Conservation (phyloP, 768 basidiomycete genomes). For the Chalciporus sphaerocephalus region DNA sequence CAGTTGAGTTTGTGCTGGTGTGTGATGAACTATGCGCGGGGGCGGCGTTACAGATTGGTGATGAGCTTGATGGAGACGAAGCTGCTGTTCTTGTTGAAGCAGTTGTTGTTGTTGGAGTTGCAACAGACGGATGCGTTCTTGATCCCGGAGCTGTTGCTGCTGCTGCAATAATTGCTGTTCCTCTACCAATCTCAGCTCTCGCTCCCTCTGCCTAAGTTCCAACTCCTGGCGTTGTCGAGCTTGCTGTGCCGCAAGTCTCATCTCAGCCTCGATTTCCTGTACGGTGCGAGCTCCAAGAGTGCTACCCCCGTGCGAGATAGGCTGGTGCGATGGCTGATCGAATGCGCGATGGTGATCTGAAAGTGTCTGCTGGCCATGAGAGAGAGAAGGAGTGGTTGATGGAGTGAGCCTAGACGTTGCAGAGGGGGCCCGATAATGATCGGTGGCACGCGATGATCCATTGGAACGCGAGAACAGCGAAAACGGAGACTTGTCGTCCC, state of each 20-base stretch:
- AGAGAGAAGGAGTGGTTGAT: constrained; percentile 21
- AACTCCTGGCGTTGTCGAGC: constrained; percentile 36
- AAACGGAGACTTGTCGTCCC: constrained; percentile 78
- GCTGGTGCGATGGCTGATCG: constrained; percentile 38
- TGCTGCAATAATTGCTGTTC: constrained; percentile 38
- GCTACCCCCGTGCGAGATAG: constrained; percentile 30
- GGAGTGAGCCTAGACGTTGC: constrained; percentile 21
- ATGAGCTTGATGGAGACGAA: constrained; percentile 37
- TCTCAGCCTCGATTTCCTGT: constrained; percentile 82
- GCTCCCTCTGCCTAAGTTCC: constrained; percentile 46
- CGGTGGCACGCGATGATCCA: constrained; percentile 42
- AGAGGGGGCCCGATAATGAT: constrained; percentile 25
- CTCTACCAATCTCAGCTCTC: constrained; percentile 33
- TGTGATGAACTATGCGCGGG: constrained; percentile 56
- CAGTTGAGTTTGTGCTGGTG: constrained; percentile 19
- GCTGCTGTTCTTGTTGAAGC: constrained; percentile 33
- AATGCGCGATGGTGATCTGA: constrained; percentile 31
- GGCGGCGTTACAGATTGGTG: constrained; percentile 52
- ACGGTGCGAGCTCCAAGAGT: constrained; percentile 54
- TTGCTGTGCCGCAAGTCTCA: constrained; percentile 60
- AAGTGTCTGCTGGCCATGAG: constrained; percentile 27
- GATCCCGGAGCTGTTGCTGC: constrained; percentile 42
- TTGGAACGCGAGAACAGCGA: constrained; percentile 58
- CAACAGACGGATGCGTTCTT: constrained; percentile 37
- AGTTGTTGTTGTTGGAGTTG: constrained; percentile 43